Conservation (phyloP, 192 early-diverging fungal genomes). For the Coemansia sp. region DNA sequence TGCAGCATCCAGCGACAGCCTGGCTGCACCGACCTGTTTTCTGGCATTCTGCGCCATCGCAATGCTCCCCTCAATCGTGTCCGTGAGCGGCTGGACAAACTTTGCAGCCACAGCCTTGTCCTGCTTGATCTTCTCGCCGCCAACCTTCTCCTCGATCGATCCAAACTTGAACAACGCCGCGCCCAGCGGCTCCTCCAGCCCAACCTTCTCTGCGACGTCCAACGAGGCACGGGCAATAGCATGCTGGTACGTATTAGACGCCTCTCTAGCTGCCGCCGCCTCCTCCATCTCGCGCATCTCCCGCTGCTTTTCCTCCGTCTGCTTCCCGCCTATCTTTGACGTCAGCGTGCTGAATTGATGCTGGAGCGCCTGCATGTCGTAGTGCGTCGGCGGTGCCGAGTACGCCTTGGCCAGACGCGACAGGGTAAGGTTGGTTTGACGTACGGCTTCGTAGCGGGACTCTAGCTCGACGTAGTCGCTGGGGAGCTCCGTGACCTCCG, state of each 20-base stretch:
- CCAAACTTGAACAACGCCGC: slow-evolving; percentile 85
- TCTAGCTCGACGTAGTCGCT: slow-evolving; percentile 91
- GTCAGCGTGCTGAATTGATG: slow-evolving; percentile 61
- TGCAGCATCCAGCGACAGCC: slow-evolving; percentile 83
- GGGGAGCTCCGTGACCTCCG: slow-evolving; percentile 89
- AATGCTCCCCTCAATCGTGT: slow-evolving; percentile 69
- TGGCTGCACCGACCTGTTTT: slow-evolving; percentile 74
- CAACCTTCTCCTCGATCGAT: slow-evolving; percentile 80
- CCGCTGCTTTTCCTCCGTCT: slow-evolving; percentile 55
- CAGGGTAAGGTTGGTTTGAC: slow-evolving; percentile 52
- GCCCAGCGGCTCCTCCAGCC: slow-evolving; percentile 81
- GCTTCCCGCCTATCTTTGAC: slow-evolving; percentile 47
- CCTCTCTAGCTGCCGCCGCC: slow-evolving; percentile 12
- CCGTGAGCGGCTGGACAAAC: slow-evolving; percentile 74
- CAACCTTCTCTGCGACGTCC: slow-evolving; percentile 64
- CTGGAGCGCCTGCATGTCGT: slow-evolving; percentile 67
- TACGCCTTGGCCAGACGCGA: slow-evolving; percentile 74
- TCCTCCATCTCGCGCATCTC: slow-evolving; percentile 17
- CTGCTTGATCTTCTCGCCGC: slow-evolving; percentile 71
- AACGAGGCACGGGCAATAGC: slow-evolving; percentile 70
- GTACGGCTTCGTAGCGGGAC: slow-evolving; percentile 48
- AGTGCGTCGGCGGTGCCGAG: slow-evolving; percentile 64
- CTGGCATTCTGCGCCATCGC: slow-evolving; percentile 83
- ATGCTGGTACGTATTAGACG: slow-evolving; percentile 66
- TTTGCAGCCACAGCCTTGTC: slow-evolving; percentile 67